Evolutionary conservation across 129 eudicot species (phyloP).

Genomic region (Erigeron canadensis): DNA sequence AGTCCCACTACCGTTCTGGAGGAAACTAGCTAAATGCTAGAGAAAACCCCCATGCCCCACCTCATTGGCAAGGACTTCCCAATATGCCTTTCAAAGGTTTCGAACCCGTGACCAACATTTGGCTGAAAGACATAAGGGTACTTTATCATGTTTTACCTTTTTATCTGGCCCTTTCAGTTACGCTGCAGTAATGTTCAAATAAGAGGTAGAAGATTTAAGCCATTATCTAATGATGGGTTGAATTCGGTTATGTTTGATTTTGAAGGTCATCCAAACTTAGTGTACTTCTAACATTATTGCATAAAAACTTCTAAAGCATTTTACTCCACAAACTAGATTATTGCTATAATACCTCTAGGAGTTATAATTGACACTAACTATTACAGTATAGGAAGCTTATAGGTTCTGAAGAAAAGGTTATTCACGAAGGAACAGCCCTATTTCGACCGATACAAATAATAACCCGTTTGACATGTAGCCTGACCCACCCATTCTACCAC

Average conservation of each 20-base stretch:
- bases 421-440: background rate
- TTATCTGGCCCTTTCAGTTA: too few species aligned
- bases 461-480: background rate
- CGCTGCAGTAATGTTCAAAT: too few species aligned
- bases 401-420: background rate
- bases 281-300: background rate
- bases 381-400: background rate
- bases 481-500: slow-evolving; percentile 18
- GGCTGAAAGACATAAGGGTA: too few species aligned
- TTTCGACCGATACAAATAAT: background rate
- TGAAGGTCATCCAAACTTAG: background rate
- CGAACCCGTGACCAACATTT: too few species aligned
- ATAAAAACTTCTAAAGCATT: background rate
- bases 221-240: background rate
- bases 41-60: too few species aligned
- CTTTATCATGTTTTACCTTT: background rate
- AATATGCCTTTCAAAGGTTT: too few species aligned
- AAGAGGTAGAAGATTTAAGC: too few species aligned
- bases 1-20: too few species aligned
- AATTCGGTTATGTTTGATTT: background rate
- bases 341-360: background rate
- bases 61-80: too few species aligned
- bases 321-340: background rate
- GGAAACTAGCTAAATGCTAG: too few species aligned
- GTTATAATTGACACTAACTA: background rate